Conservation (phyloP, 139 green algal species). For the Micromonas pusilla region DNA sequence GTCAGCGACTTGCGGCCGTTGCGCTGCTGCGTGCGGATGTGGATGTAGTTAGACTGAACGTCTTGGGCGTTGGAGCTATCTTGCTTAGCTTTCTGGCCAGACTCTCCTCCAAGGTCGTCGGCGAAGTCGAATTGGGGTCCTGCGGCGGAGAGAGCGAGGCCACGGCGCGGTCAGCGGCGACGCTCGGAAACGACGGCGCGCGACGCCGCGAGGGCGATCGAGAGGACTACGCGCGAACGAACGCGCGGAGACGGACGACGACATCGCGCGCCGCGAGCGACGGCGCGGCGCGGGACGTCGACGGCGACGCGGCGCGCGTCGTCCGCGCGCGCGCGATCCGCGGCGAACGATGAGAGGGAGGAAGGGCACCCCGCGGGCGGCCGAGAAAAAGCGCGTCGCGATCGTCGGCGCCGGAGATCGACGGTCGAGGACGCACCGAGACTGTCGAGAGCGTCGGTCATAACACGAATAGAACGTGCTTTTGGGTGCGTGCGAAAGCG, state of each 20-base stretch:
- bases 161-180: not conserved
- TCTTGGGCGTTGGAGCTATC: not conserved
- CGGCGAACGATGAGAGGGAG: no score
- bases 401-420: not conserved
- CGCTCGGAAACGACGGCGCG: not conserved
- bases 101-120: not conserved
- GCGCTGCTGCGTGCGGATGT: constrained; percentile 92
- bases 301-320: no score
- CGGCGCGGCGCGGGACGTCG: no score
- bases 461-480: not conserved
- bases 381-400: not conserved
- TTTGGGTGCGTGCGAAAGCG: no score
- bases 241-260: no score
- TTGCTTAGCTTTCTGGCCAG: not conserved
- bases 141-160: not conserved
- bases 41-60: constrained; percentile 57
- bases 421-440: not conserved
- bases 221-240: no score
- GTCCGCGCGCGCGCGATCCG: no score
- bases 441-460: not conserved
- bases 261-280: no score
- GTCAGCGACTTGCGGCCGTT: constrained; percentile 97
- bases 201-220: no score
- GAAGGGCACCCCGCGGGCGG: no score
- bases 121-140: not conserved